Percentiles rank a stretch among this genome's conserved stretches.
Evolutionary conservation across 371 early-diverging fungal genomes (phyloP).

Genomic region (Lichtheimia ornata): DNA sequence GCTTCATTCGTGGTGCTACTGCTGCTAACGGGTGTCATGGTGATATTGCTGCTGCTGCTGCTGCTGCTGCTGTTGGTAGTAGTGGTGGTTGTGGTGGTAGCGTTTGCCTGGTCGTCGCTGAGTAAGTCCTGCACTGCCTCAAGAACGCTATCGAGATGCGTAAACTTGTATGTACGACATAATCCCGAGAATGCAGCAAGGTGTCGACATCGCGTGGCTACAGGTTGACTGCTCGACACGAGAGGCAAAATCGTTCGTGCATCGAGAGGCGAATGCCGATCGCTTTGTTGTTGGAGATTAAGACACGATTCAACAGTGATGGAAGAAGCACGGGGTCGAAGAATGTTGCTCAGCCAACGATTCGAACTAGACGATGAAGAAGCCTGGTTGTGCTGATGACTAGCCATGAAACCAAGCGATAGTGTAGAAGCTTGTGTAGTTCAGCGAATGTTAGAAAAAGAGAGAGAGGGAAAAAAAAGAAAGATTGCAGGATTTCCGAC

Average conservation of each 20-base stretch:
- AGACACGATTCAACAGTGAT: slow-evolving; percentile 51
- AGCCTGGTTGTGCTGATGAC: slow-evolving; percentile 26
- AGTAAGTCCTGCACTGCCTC: slow-evolving; percentile 59
- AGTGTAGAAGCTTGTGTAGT: not conserved
- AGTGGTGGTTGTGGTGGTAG: no score
- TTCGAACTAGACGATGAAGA: slow-evolving; percentile 24
- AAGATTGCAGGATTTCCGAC: not conserved
- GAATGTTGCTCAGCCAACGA: slow-evolving; percentile 47
- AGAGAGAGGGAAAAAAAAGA: slow-evolving; percentile 1
- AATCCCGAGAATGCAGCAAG: slow-evolving; percentile 39
- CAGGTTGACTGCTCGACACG: slow-evolving; percentile 27
- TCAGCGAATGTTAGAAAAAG: not conserved
- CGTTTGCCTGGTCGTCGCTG: not conserved
- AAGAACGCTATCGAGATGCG: slow-evolving; percentile 63
- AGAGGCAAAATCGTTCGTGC: slow-evolving; percentile 46
- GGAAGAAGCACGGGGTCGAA: slow-evolving; percentile 46
- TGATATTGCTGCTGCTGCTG: no score
- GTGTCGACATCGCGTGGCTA: slow-evolving; percentile 38
- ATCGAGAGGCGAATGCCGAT: slow-evolving; percentile 42
- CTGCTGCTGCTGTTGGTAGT: no score
- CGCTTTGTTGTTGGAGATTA: slow-evolving; percentile 29
- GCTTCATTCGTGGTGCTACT: slow-evolving; percentile 54
- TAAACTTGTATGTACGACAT: slow-evolving; percentile 58
- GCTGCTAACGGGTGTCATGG: slow-evolving; percentile 24
- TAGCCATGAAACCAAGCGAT: slow-evolving; percentile 21